Conservation (phyloP, 2,329 filamentous ascomycete species). For the Fusarium mangiferae region DNA sequence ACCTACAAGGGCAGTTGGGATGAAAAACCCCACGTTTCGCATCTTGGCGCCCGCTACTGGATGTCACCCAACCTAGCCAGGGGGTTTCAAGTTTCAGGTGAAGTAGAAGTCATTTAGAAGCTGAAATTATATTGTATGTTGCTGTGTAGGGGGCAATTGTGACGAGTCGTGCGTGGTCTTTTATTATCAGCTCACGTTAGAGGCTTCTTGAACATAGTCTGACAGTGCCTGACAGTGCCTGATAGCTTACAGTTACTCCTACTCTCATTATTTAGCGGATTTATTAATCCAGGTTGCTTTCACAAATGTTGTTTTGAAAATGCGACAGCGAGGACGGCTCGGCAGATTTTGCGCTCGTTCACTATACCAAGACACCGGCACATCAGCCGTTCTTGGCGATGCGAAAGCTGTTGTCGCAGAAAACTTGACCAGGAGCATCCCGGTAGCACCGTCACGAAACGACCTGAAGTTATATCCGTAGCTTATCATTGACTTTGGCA, state of each 20-base stretch:
- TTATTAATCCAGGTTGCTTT: accelerated
- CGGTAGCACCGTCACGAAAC: not conserved
- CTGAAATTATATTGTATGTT: not conserved
- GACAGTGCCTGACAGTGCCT: accelerated
- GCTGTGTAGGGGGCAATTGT: not conserved
- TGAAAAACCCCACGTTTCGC: not conserved
- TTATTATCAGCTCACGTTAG: not conserved
- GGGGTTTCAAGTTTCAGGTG: slow-evolving; percentile 1
- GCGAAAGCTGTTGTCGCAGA: not conserved
- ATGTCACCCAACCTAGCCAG: not conserved
- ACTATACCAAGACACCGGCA: not conserved
- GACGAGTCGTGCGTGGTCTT: not conserved
- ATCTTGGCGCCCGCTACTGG: not conserved
- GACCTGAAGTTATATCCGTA: not conserved
- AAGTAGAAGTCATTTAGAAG: not conserved
- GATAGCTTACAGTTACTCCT: accelerated
- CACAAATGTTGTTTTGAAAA: accelerated
- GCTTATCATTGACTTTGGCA: not conserved
- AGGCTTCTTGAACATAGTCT: not conserved
- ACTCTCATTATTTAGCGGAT: accelerated
- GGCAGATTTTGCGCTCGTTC: accelerated
- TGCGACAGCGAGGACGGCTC: accelerated
- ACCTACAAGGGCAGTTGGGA: not conserved
- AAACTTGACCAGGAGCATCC: not conserved
- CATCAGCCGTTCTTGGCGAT: not conserved